These are phyloP conservation scores for Diversispora eburnea DNA, from an alignment of 192 early-diverging fungal genomes.

Conservation along the genomic window DNA sequence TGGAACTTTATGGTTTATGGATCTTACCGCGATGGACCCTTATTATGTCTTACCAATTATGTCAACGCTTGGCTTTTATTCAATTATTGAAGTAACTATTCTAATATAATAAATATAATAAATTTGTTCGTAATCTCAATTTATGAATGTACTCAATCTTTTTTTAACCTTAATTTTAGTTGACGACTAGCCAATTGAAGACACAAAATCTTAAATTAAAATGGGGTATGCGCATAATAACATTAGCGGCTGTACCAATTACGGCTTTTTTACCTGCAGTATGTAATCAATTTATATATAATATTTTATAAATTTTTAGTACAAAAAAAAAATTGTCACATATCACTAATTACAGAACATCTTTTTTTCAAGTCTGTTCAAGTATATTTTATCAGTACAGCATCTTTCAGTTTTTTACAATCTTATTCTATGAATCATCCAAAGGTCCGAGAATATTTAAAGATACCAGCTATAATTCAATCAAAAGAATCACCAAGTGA, in stretches of 20 bases:
- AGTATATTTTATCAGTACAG: not conserved
- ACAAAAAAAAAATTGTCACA: not conserved
- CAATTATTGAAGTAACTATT: slow-evolving; percentile 58
- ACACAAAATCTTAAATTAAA: not conserved
- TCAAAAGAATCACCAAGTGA: too few species aligned
- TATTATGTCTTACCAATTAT: slow-evolving; percentile 77
- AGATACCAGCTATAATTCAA: not conserved
- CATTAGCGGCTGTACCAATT: not conserved
- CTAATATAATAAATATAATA: not conserved
- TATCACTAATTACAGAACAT: not conserved
- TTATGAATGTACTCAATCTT: not conserved
- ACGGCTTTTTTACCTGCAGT: not conserved
- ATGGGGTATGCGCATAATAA: not conserved
- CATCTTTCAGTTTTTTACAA: not conserved
- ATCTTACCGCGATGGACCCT: slow-evolving; percentile 80
- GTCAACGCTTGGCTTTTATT: slow-evolving; percentile 65
- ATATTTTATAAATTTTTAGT: not conserved
- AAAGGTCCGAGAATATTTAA: not conserved
- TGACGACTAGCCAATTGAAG: not conserved
- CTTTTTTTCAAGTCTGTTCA: not conserved
- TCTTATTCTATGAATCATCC: not conserved
- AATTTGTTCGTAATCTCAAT: not conserved
- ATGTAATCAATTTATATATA: not conserved
- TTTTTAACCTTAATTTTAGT: not conserved
- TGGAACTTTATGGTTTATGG: slow-evolving; percentile 79